Conservation (phyloP, 192 early-diverging fungal genomes). For the Coemansia erecta region DNA sequence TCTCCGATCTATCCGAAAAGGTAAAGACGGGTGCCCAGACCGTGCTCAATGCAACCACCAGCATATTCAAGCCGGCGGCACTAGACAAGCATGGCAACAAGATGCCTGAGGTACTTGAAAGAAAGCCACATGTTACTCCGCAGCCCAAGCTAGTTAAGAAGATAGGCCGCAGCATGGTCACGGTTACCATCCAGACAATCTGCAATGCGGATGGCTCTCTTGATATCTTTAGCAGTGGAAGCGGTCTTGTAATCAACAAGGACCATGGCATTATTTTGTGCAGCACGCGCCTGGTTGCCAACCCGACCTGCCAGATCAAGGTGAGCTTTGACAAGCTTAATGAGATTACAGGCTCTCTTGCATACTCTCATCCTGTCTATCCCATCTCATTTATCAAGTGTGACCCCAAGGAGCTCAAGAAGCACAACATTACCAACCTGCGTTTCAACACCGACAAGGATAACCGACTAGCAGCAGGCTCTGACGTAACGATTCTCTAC, state of each 20-base stretch:
- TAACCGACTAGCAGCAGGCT: neutral
- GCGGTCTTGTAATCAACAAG: neutral
- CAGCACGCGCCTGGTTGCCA: neutral
- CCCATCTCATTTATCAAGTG: constrained; percentile 6
- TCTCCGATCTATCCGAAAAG: too few species aligned
- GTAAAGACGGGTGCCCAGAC: too few species aligned
- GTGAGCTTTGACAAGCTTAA: neutral
- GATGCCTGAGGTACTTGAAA: neutral
- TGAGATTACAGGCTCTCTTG: neutral
- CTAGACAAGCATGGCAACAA: neutral
- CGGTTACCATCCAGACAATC: neutral
- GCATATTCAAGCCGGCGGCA: neutral
- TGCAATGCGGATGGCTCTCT: constrained; percentile 2
- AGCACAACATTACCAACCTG: constrained; percentile 3
- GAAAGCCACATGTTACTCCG: neutral
- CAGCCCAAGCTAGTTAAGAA: neutral
- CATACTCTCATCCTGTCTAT: constrained; percentile 6
- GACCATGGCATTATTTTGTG: constrained; percentile 1
- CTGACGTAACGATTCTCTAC: neutral
- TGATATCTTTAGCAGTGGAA: neutral
- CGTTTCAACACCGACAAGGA: neutral
- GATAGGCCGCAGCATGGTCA: neutral
- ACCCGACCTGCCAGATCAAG: neutral
- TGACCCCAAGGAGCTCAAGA: neutral
- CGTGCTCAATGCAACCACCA: too few species aligned